A percentile compares a stretch with the other conserved stretches of the same genome.
These are phyloP conservation scores for Amphicarpaea edgeworthii DNA, from an alignment of 306 rosid genomes.

Conservation along the genomic window DNA sequence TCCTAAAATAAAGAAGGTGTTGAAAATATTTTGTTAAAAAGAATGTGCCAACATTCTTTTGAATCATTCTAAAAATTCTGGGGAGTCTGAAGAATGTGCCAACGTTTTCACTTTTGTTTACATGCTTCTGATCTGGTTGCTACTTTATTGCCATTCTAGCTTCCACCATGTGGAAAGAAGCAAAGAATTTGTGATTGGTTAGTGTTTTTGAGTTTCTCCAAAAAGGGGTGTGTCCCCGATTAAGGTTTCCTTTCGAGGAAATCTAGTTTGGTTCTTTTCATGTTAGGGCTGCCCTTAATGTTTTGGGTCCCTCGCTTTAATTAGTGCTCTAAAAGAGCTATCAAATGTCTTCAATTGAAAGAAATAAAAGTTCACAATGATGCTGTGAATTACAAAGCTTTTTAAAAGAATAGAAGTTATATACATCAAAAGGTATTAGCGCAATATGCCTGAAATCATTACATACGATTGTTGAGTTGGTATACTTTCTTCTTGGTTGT, in stretches of 20 bases:
- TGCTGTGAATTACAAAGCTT: conserved; percentile 14
- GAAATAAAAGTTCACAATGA: conserved; percentile 36
- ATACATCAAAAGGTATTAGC: conserved; percentile 12
- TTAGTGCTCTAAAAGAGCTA: conserved; percentile 50
- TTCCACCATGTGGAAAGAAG: neutral
- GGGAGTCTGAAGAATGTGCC: too few relatives aligned
- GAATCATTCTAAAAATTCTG: neutral
- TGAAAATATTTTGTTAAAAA: neutral
- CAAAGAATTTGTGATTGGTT: neutral
- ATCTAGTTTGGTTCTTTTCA: neutral
- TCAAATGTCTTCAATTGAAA: conserved; percentile 37
- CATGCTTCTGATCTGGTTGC: neutral
- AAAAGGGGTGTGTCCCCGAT: neutral
- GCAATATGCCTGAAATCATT: conserved; percentile 39
- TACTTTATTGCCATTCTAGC: neutral
- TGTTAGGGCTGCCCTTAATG: conserved; percentile 41
- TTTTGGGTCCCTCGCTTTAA: conserved; percentile 46
- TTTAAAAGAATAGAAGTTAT: conserved; percentile 30
- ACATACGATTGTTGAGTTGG: neutral
- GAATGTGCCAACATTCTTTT: neutral
- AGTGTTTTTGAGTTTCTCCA: neutral
- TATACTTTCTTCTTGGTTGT: neutral
- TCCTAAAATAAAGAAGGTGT: neutral
- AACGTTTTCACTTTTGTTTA: neutral
- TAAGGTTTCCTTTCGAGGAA: conserved; percentile 2